Percentiles rank a stretch among this genome's conserved stretches.
Conservation (phyloP, 1,139 yeast genomes). For the Kodamaea fungicola region DNA sequence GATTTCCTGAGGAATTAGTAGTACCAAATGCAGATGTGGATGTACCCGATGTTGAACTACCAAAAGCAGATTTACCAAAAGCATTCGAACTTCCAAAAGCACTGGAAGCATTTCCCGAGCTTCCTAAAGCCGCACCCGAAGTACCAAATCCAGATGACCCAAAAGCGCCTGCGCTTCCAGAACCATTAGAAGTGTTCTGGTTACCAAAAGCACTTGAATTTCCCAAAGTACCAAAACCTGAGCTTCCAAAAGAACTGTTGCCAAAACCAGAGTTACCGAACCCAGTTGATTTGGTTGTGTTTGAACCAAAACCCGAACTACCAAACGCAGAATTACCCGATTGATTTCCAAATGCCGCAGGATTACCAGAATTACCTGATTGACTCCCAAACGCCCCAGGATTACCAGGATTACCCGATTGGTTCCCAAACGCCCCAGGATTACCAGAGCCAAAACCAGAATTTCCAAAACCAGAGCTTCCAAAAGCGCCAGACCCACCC, state of each 20-base stretch:
- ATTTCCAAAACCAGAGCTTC: not conserved
- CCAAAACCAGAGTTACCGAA: not conserved
- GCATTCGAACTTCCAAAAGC: not conserved
- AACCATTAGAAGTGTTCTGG: not conserved
- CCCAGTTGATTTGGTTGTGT: not conserved
- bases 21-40: constrained; percentile 8
- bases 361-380: not conserved
- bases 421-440: constrained; percentile 7
- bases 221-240: not conserved
- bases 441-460: constrained; percentile 11
- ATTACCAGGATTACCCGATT: not conserved
- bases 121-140: not conserved
- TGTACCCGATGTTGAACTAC: constrained; percentile 1
- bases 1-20: constrained; percentile 4
- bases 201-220: constrained; percentile 1
- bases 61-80: constrained; percentile 2
- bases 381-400: constrained; percentile 1
- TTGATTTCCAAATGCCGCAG: constrained; percentile 6
- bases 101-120: not conserved
- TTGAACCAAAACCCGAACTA: constrained; percentile 11
- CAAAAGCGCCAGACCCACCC: not conserved
- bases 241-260: not conserved
- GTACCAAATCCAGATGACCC: constrained; percentile 6
- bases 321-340: constrained; percentile 10
- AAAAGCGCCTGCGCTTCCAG: no score